Evolutionary conservation across 306 rosid genomes (phyloP), one percentile per base, ranked within the genome.

Genomic region (Castanea crenata): DNA sequence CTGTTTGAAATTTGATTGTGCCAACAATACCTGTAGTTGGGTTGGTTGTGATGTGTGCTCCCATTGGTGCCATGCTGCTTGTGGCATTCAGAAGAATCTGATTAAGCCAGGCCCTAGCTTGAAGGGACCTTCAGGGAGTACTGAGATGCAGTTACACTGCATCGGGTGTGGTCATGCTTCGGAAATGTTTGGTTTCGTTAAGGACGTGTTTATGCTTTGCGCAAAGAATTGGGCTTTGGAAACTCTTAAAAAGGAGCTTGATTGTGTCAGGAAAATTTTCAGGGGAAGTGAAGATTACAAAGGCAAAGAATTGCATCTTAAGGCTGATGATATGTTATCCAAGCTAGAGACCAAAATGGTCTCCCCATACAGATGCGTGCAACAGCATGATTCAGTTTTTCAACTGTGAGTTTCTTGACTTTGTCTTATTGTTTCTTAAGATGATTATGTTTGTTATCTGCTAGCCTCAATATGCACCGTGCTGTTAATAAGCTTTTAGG

Each of bases 41-140:
- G 93, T 96, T 75, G 99, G 99, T 5, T 96, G 99, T 76, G 99
- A 96, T 83, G 94, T 90, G 59, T 96, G 99, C 80, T 91, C 93
- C 2, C 99, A 96, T 78, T 96, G 99, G 99, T 93, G 99, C 84
- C 99, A 96, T 78, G 98, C 99, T 79, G 89, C 92, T 20, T 96
- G 99, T 86, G 97, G 96, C 79, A 83, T 90, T 84, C 94, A 90
- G 82, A 90, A 49, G 84, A 93, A 90, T 76, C 91, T 96, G 54
- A 93, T 96, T 78, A 89, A 81, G 64, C 99, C 99, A 0, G 98
- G 97, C 38, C 98, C 97, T 5, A 90, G 96, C 91, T 87, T 96
- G 88, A 95, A 91, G 85, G 99, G 99, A 1, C 95, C 88, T 10
- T 83, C 96, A 0, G 98, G 99, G 56, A 91, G 94, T 32, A 86